Evolutionary conservation across 2,329 filamentous ascomycete species (phyloP), one percentile per base, ranked within the genome.

Genomic region (Cryphonectria carpinicola): DNA sequence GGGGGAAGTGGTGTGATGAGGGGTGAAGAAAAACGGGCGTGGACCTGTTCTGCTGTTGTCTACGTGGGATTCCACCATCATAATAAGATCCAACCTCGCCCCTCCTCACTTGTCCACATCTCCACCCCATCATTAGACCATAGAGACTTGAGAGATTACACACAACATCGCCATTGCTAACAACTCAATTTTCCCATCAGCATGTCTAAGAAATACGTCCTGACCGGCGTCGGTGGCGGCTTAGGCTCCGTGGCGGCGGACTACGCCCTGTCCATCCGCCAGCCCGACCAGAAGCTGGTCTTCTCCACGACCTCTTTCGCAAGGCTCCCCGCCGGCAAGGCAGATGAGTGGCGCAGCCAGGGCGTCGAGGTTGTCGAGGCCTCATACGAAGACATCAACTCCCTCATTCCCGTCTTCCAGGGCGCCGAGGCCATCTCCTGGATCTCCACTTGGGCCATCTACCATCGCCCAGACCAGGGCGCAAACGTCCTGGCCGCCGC

Each of bases 371-470:
- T 75, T 22, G 22, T 56, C 8, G 67, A 70, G 61, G 70, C 71
- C 58, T 68, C 69, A 67, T 74, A 74, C 49, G 69, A 74, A 28
- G 73, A 76, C 61, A n/a, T 67, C 4, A n/a, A 46, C n/a, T 70
- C 66, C 60, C 65, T 76, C 14, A 35, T 41, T 6, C 58, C 68
- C 52, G 63, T 72, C 25, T 74, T 76, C 72, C 63, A 70, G 35
- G 74, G 73, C 39, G 74, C 74, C 64, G 74, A 75, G 58, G 73
- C 74, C 28, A 65, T 76, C n/a, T 65, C 73, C 32, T 71, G 75
- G 65, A 69, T 75, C 49, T 74, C 74, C 39, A 74, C 74, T 28
- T 74, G 74, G 74, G 43, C 73, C 14, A 65, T 75, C 49, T 67
- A 61, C 46, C 69, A 74, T 32, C 67, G 72, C 13, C 70, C 73